Percentiles rank a stretch among this genome's conserved stretches.
These are phyloP conservation scores for Fusarium beomiforme DNA, from an alignment of 2,329 filamentous ascomycete species.

Conservation along the genomic window DNA sequence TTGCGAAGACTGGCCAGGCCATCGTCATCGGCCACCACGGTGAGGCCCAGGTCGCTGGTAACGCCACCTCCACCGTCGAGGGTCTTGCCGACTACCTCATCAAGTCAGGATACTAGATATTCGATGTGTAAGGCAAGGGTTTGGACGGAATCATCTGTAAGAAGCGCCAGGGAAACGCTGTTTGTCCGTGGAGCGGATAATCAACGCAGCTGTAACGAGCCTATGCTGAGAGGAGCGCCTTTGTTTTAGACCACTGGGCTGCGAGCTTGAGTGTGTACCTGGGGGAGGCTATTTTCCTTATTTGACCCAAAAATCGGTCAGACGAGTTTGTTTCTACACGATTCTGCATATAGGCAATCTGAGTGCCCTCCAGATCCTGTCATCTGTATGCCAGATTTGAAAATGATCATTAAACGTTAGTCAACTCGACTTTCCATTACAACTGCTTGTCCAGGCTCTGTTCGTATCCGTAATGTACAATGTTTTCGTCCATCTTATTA, in stretches of 20 bases:
- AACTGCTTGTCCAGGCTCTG: conserved; percentile 15
- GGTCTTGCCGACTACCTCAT: conserved; percentile 88
- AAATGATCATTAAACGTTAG: neutral
- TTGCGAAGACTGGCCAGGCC: conserved; percentile 88
- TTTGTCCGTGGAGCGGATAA: conserved; percentile 31
- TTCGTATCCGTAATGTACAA: conserved; percentile 15
- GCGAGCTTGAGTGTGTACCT: conserved; percentile 31
- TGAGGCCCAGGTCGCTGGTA: conserved; percentile 77
- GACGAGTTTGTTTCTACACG: conserved; percentile 40
- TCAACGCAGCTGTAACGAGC: conserved; percentile 34
- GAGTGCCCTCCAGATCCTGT: conserved; percentile 32
- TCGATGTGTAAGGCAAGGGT: neutral
- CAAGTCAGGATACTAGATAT: conserved; percentile 75
- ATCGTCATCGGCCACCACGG: conserved; percentile 90
- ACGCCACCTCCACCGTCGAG: conserved; percentile 82
- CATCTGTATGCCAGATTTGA: neutral
- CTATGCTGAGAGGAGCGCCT: conserved; percentile 37
- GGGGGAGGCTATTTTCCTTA: conserved; percentile 37
- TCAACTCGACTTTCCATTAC: conserved; percentile 7
- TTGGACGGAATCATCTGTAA: conserved; percentile 14
- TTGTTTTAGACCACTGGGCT: conserved; percentile 39
- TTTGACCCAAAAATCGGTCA: conserved; percentile 34
- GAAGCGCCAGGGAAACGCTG: conserved; percentile 25
- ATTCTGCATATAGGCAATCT: conserved; percentile 45
- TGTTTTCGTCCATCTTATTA: conserved; percentile 14